phyloP scores from a whole-genome alignment of 495 filamentous ascomycete species.

The Aspergillus asperescens region DNA sequence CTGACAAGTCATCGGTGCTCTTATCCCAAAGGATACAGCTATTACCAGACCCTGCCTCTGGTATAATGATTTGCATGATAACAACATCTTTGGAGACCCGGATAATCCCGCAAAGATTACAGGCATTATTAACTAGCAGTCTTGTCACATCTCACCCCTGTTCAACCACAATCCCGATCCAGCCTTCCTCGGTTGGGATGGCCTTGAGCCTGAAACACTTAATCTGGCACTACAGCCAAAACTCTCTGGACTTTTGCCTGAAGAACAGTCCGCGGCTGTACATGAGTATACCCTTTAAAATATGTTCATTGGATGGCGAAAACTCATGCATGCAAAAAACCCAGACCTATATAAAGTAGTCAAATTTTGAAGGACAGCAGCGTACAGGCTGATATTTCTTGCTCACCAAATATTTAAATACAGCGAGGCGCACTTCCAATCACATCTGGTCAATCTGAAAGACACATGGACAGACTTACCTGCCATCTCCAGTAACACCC shows the following conservation, averaged over 20 bases:
- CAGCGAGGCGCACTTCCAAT: slow-evolving; percentile 33
- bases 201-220: slow-evolving; percentile 29
- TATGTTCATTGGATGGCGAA: slow-evolving; percentile 32
- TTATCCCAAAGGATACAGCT: slow-evolving; percentile 23
- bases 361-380: slow-evolving; percentile 27
- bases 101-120: slow-evolving; percentile 29
- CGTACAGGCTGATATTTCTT: slow-evolving; percentile 32
- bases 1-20: slow-evolving; percentile 22
- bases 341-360: slow-evolving; percentile 25
- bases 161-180: slow-evolving; percentile 33
- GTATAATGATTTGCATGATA: slow-evolving; percentile 39
- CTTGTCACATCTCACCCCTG: slow-evolving; percentile 30
- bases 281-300: slow-evolving; percentile 26
- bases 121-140: slow-evolving; percentile 39
- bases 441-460: slow-evolving; percentile 28
- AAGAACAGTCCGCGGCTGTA: slow-evolving; percentile 21
- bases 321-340: slow-evolving; percentile 32
- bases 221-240: slow-evolving; percentile 21
- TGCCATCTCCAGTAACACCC: slow-evolving; percentile 21
- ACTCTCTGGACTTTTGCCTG: slow-evolving; percentile 21
- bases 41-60: slow-evolving; percentile 31
- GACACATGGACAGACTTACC: slow-evolving; percentile 29
- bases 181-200: slow-evolving; percentile 29
- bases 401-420: slow-evolving; percentile 33
- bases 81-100: slow-evolving; percentile 38